Conservation (phyloP, 257 asterid species). For the Ballota nigra region DNA sequence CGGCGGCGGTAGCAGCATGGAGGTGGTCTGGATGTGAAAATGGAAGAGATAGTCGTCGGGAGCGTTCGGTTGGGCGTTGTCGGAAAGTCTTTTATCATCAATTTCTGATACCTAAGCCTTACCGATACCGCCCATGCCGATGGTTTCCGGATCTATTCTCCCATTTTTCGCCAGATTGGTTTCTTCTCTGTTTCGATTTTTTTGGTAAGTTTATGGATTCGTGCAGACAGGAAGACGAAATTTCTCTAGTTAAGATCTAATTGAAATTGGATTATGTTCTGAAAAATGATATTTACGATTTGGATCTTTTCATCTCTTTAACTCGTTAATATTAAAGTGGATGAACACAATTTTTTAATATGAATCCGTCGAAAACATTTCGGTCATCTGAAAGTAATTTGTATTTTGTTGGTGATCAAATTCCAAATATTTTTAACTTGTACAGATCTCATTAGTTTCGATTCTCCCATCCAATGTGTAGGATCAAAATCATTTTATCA, state of each 20-base stretch:
- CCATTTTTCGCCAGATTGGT: background rate
- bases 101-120: background rate
- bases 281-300: too few species aligned
- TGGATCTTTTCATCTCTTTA: too few species aligned
- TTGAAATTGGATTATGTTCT: background rate
- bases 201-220: background rate
- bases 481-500: too few species aligned
- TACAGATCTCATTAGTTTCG: too few species aligned
- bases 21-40: background rate
- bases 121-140: slow-evolving; percentile 2
- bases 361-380: too few species aligned
- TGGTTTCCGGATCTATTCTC: background rate
- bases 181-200: background rate
- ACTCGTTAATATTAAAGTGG: too few species aligned
- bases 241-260: too few species aligned
- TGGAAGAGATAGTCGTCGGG: background rate
- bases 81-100: background rate
- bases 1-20: background rate
- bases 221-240: background rate
- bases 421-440: too few species aligned
- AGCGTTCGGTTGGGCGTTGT: background rate
- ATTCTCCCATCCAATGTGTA: too few species aligned
- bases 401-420: too few species aligned
- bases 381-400: too few species aligned
- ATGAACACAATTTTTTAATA: too few species aligned